phyloP scores from a whole-genome alignment of 2,329 filamentous ascomycete species.

The Zymoseptoria brevis region DNA sequence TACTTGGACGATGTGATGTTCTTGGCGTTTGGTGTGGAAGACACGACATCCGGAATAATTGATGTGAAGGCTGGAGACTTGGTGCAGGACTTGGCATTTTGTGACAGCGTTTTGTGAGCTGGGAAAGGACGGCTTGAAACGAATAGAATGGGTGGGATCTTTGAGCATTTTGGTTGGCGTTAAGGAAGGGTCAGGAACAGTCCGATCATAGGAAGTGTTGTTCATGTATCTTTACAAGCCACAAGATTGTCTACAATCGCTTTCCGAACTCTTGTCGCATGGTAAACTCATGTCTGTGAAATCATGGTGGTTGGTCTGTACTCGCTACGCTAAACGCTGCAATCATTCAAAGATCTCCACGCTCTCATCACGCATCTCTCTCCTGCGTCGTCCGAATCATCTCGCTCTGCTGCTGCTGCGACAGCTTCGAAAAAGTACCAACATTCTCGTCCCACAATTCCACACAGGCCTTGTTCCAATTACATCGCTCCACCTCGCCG shows the following conservation, averaged over 20 bases:
- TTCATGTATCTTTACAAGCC: neutral
- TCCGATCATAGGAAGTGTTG: no score
- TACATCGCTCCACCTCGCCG: conserved; percentile 61
- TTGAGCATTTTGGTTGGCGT: neutral
- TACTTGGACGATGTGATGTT: conserved; percentile 50
- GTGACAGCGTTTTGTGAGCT: conserved; percentile 1
- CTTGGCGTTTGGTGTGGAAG: conserved; percentile 51
- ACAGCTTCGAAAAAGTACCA: conserved; percentile 50
- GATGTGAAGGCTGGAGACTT: conserved; percentile 47
- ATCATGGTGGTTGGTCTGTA: no score
- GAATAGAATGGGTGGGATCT: neutral
- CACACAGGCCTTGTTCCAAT: conserved; percentile 60
- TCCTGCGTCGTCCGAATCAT: conserved; percentile 4
- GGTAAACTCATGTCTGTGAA: no score
- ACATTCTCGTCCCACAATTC: conserved; percentile 57
- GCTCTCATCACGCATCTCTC: neutral
- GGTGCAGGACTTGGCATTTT: conserved; percentile 33
- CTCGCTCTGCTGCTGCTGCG: conserved; percentile 50
- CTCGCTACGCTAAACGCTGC: neutral
- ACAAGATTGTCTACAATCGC: neutral
- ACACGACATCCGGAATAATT: conserved; percentile 41
- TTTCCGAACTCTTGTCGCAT: neutral
- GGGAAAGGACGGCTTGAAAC: neutral
- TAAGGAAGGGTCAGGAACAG: neutral
- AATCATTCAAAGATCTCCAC: neutral